These are phyloP conservation scores for Phylloporus arenicola DNA, from an alignment of 768 basidiomycete species.

Conservation along the genomic window DNA sequence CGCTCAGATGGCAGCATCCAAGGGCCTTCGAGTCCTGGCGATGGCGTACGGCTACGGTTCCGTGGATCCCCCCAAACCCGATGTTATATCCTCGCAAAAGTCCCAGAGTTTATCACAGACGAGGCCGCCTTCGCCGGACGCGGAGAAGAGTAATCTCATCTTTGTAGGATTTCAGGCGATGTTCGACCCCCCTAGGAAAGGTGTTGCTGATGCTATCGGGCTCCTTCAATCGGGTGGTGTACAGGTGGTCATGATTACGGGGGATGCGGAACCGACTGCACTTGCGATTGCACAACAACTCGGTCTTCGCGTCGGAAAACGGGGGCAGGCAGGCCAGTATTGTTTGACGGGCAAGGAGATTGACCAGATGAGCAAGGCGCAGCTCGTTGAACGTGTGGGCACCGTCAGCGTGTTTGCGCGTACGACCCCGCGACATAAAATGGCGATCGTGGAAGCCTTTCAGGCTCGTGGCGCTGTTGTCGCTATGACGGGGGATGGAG, in stretches of 20 bases:
- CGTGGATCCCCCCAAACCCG: constrained; percentile 35
- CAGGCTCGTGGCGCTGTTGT: constrained; percentile 86
- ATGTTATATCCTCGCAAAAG: constrained; percentile 13
- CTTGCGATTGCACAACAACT: constrained; percentile 82
- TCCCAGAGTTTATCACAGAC: constrained; percentile 22
- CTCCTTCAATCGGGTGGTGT: constrained; percentile 81
- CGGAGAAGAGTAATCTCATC: constrained; percentile 53
- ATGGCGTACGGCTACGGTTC: constrained; percentile 85
- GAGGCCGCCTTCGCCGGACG: constrained; percentile 29
- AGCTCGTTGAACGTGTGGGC: constrained; percentile 79
- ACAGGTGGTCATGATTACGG: constrained; percentile 98
- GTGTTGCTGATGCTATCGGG: constrained; percentile 85
- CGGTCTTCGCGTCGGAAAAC: constrained; percentile 64
- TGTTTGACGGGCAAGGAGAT: constrained; percentile 80
- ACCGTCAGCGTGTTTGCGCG: constrained; percentile 86
- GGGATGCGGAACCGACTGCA: constrained; percentile 89
- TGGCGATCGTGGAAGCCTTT: constrained; percentile 94
- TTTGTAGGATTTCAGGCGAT: constrained; percentile 95
- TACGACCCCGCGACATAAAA: constrained; percentile 95
- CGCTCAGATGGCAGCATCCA: constrained; percentile 64
- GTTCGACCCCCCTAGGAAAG: constrained; percentile 90
- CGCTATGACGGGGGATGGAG: constrained; percentile 97
- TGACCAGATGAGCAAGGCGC: constrained; percentile 75
- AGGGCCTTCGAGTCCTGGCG: constrained; percentile 82
- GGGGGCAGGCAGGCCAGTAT: constrained; percentile 34